Percentiles rank a stretch among this genome's conserved stretches.
Evolutionary conservation across 805 yeast species (phyloP).

Genomic region (Ogataea zsoltii): DNA sequence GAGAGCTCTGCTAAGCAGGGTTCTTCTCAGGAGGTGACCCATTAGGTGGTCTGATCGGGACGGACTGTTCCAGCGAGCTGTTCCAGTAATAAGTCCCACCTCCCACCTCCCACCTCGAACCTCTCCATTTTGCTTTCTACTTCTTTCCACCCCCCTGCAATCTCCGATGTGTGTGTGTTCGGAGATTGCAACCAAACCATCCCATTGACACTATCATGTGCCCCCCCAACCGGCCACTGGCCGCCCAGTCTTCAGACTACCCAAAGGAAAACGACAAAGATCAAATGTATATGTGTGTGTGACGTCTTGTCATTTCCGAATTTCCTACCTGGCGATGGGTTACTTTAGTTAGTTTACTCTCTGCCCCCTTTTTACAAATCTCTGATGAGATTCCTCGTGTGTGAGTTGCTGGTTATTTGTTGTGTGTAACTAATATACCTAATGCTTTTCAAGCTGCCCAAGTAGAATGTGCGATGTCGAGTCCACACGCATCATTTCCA

Average conservation of each 20-base stretch:
- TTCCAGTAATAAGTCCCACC: too few species aligned
- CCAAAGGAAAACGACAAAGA: conserved; percentile 1
- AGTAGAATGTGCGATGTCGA: too few species aligned
- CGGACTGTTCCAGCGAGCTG: too few species aligned
- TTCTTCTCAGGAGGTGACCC: conserved; percentile 14
- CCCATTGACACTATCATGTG: too few species aligned
- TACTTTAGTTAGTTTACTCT: conserved; percentile 21
- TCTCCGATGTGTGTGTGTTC: conserved; percentile 7
- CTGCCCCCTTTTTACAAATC: conserved; percentile 11
- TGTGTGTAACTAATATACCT: not conserved
- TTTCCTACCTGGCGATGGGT: conserved; percentile 14
- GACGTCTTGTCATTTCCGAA: conserved; percentile 8
- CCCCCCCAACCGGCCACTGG: too few species aligned
- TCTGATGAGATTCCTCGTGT: conserved; percentile 2
- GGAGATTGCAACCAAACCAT: too few species aligned
- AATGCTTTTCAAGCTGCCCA: too few species aligned
- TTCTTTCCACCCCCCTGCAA: too few species aligned
- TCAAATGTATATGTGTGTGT: conserved; percentile 22
- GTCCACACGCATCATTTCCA: too few species aligned
- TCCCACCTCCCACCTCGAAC: too few species aligned
- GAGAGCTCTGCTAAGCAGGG: conserved; percentile 13
- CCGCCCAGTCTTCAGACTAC: too few species aligned
- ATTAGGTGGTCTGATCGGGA: not conserved
- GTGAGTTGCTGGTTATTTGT: conserved; percentile 5
- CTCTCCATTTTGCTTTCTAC: too few species aligned